Evolutionary conservation across 495 filamentous ascomycete genomes (phyloP), one percentile per base, ranked within the genome.

Genomic region (Neurospora sp.): DNA sequence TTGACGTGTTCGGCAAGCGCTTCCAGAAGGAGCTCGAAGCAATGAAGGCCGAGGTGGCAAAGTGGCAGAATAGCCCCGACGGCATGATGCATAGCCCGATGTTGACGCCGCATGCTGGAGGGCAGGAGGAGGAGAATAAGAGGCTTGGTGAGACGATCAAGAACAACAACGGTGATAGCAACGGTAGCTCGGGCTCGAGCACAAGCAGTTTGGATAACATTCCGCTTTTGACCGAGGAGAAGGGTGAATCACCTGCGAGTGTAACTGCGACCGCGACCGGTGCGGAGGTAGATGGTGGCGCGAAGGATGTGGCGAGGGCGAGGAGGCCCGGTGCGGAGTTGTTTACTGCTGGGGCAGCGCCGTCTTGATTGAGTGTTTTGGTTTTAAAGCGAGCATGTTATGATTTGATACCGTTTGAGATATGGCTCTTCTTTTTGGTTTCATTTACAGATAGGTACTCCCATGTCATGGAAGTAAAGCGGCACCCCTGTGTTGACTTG

Each of bases 1-100:
- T 98, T 79, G 96, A 99, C 75, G 91, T 97, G 16, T 99, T 97
- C 75, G 96, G 96, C 72, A 97, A 91, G 78, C 89, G 94, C 6
- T 98, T 98, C 85, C 93, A 98, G 85, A 96, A 94, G 79, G 96
- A 99, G 82, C 85, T 99, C 27, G 96, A 98, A 80, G 88, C 91
- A 40, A 87, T 99, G 82, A 94, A 91, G 84, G 88, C 87, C 72
- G 96, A 99, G 80, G 94, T 98, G 40, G 90, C 89, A 10, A 94
- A 93, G 78, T 97, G 94, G 94, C 94, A 97, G 81, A 82, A 80
- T 70, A 85, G 79, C 40, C 83, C 87, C 3, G 87, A 88, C 2
- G 73, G 73, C 0, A 75, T 79, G 70, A 74, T 83, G 71, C 79
- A 78, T 9, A 85, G 79, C 27, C 83, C 85, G 1, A 27, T 79